A percentile compares a stretch with the other conserved stretches of the same genome.
phyloP scores from a whole-genome alignment of 352 stramenopile species.

The Phytophthora aleatoria region DNA sequence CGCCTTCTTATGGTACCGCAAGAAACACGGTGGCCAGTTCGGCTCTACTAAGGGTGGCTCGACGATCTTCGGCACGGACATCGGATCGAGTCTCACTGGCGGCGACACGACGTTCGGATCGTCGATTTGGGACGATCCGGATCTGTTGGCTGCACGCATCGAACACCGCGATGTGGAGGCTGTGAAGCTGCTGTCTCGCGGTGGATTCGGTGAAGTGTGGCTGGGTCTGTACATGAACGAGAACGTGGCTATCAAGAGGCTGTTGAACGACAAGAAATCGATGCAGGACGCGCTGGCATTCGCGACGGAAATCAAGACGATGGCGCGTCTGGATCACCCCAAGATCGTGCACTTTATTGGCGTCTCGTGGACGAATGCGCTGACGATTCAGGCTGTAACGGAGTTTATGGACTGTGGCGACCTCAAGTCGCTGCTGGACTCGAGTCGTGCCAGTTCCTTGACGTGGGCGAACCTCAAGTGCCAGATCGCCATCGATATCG shows the following conservation, averaged over 20 bases:
- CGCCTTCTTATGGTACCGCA: conserved; percentile 49
- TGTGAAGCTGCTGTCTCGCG: conserved; percentile 64
- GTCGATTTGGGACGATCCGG: conserved; percentile 73
- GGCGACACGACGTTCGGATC: conserved; percentile 46
- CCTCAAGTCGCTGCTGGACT: conserved; percentile 55
- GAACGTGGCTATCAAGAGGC: conserved; percentile 69
- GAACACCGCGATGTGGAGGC: conserved; percentile 56
- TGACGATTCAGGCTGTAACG: conserved; percentile 64
- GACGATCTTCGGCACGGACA: conserved; percentile 35
- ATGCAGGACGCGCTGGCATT: conserved; percentile 64
- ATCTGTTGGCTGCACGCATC: conserved; percentile 64
- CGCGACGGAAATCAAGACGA: conserved; percentile 61
- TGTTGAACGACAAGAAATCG: conserved; percentile 60
- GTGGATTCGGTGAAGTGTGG: conserved; percentile 76
- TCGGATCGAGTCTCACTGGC: conserved; percentile 42
- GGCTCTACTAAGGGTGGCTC: conserved; percentile 32
- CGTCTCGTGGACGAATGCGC: conserved; percentile 67
- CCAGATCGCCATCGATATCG: conserved; percentile 70
- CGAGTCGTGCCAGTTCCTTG: conserved; percentile 37
- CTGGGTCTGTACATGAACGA: conserved; percentile 66
- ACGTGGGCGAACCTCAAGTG: conserved; percentile 72
- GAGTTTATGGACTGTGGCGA: conserved; percentile 80
- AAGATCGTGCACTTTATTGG: conserved; percentile 76
- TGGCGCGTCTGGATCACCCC: conserved; percentile 62
- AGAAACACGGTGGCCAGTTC: conserved; percentile 38